Conservation (phyloP, 331 rosid species). For the Ulmus americana region DNA sequence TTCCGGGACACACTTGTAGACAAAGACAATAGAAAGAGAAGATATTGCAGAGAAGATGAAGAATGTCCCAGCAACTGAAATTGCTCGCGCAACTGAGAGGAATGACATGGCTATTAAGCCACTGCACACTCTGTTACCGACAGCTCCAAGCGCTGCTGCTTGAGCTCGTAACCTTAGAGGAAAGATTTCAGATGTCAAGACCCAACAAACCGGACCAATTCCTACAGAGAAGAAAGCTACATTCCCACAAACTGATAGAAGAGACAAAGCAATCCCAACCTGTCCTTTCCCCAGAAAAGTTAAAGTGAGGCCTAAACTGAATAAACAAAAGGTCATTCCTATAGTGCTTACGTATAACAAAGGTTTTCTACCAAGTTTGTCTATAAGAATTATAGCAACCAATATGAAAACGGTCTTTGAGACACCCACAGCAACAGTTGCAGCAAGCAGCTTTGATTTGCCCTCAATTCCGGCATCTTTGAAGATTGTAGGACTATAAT, state of each 20-base stretch:
- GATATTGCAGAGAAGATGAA: constrained; percentile 59
- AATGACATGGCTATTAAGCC: constrained; percentile 79
- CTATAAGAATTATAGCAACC: constrained; percentile 65
- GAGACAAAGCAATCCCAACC: constrained; percentile 35
- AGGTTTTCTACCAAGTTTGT: constrained; percentile 73
- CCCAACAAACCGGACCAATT: constrained; percentile 85
- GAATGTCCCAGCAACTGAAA: constrained; percentile 62
- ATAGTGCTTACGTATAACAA: constrained; percentile 71
- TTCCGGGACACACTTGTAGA: constrained; percentile 57
- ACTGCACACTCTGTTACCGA: constrained; percentile 63
- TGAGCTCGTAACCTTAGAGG: constrained; percentile 66
- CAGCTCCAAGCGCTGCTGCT: constrained; percentile 60
- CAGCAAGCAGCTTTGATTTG: constrained; percentile 58
- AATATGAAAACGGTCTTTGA: constrained; percentile 63
- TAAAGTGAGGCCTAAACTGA: constrained; percentile 45
- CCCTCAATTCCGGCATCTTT: constrained; percentile 57
- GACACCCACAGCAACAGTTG: constrained; percentile 83
- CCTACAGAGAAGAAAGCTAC: constrained; percentile 87
- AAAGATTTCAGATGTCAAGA: constrained; percentile 73
- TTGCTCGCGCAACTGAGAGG: constrained; percentile 51
- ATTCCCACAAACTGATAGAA: constrained; percentile 68
- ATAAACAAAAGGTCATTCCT: constrained; percentile 77
- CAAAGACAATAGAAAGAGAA: constrained; percentile 56
- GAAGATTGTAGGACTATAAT: constrained; percentile 79
- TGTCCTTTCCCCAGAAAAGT: constrained; percentile 46